Conservation (phyloP, 169 alveolate species). For the Plasmodium relictum region DNA sequence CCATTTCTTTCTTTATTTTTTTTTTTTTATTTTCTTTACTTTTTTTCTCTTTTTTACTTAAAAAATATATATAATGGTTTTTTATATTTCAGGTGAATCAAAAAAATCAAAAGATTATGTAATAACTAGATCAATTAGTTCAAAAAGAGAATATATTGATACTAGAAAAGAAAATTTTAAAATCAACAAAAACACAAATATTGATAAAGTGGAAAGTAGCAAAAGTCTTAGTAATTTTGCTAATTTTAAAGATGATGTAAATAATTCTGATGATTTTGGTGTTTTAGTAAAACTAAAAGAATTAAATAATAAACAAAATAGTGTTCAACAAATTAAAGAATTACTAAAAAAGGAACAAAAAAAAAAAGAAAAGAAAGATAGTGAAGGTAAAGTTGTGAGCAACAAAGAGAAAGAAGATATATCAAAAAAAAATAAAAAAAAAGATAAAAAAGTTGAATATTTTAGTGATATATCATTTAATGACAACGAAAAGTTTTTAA, state of each 20-base stretch:
- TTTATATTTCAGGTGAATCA: conserved; percentile 8
- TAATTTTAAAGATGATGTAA: conserved; percentile 28
- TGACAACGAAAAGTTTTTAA: too few species aligned
- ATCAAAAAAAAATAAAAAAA: background rate
- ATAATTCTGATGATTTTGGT: conserved; percentile 20
- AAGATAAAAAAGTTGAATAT: too few species aligned
- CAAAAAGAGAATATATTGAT: conserved; percentile 23
- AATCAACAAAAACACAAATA: background rate
- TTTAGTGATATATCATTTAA: too few species aligned
- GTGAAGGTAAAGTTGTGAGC: background rate
- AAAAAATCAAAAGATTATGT: conserved; percentile 29
- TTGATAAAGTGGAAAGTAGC: background rate
- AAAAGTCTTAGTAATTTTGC: background rate
- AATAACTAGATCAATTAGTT: conserved; percentile 47
- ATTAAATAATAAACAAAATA: conserved; percentile 10
- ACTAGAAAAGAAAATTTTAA: background rate
- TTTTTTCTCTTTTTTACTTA: background rate
- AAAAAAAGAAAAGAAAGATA: conserved; percentile 1
- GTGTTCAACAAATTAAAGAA: conserved; percentile 20
- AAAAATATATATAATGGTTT: conserved; percentile 36
- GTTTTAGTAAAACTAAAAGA: conserved; percentile 33
- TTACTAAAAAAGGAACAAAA: conserved; percentile 20
- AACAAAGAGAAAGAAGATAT: background rate
- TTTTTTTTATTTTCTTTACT: background rate
- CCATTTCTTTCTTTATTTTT: background rate